phyloP scores from a whole-genome alignment of 495 filamentous ascomycete species.

The Xylaria scruposa region DNA sequence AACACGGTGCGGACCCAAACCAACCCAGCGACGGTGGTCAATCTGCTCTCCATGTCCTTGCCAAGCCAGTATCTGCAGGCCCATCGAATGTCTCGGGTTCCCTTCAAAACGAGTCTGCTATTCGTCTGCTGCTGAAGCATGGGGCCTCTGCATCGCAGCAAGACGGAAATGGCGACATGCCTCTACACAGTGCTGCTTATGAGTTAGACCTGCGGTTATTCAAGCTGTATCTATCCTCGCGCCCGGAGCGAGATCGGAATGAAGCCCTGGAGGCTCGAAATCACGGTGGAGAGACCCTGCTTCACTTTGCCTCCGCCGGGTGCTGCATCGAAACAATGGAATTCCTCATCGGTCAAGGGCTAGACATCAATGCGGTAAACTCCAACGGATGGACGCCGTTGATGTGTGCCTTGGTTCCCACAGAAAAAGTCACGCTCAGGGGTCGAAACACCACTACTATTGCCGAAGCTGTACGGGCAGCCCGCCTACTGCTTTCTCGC shows the following conservation, averaged over 20 bases:
- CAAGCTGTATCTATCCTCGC: constrained; percentile 26
- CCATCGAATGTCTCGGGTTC: too few species aligned
- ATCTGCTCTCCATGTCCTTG: too few species aligned
- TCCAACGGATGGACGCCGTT: constrained; percentile 36
- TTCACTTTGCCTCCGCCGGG: constrained; percentile 36
- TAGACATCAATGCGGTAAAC: constrained; percentile 30
- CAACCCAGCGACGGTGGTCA: too few species aligned
- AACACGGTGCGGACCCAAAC: too few species aligned
- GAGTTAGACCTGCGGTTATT: constrained; percentile 21
- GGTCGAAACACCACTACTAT: too few species aligned
- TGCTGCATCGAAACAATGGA: constrained; percentile 27
- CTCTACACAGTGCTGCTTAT: constrained; percentile 24
- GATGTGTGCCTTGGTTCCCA: constrained; percentile 34
- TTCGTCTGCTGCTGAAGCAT: constrained; percentile 19
- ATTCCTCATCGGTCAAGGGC: constrained; percentile 30
- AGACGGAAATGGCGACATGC: constrained; percentile 26
- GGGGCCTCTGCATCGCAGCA: constrained; percentile 23
- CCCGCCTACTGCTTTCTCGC: constrained; percentile 24
- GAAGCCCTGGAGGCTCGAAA: constrained; percentile 15
- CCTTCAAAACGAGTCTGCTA: too few species aligned
- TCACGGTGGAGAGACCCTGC: constrained; percentile 25
- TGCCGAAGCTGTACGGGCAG: background rate
- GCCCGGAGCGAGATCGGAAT: background rate
- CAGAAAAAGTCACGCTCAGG: too few species aligned
- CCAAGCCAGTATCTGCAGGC: too few species aligned